Percentiles rank a stretch among this genome's conserved stretches.
phyloP scores from a whole-genome alignment of 345 rosid species.

The Excoecaria agallocha region DNA sequence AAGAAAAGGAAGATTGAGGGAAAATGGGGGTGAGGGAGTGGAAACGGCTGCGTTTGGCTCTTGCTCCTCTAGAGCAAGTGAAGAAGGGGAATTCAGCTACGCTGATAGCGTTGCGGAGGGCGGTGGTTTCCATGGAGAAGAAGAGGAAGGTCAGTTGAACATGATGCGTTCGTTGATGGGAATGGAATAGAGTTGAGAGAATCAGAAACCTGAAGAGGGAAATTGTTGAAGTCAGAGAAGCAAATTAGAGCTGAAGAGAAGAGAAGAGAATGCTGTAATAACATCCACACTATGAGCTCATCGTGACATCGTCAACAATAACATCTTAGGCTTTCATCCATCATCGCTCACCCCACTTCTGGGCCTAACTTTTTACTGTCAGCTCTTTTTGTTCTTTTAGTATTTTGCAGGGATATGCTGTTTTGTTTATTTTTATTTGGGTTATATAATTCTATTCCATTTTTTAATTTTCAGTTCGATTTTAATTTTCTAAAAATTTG shows the following conservation, averaged over 20 bases:
- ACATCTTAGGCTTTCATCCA: too few species aligned
- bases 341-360: too few species aligned
- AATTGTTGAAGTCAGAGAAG: too few species aligned
- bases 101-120: conserved; percentile 34
- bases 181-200: neutral
- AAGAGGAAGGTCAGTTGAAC: neutral
- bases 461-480: too few species aligned
- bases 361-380: too few species aligned
- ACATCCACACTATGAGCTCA: conserved; percentile 30
- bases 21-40: conserved; percentile 33
- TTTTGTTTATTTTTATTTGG: too few species aligned
- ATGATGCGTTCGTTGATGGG: neutral
- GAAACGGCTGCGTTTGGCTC: conserved; percentile 26
- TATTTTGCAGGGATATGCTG: too few species aligned
- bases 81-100: conserved; percentile 40
- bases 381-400: too few species aligned
- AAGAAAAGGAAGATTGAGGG: conserved; percentile 19
- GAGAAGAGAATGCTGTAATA: neutral
- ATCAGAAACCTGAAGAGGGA: neutral
- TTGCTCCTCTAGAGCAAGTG: conserved; percentile 22
- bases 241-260: too few species aligned
- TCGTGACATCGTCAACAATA: conserved; percentile 3
- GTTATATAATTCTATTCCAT: too few species aligned
- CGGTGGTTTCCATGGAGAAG: conserved; percentile 44
- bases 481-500: too few species aligned